phyloP scores from a whole-genome alignment of 2,329 filamentous ascomycete genomes.

The Clonostachys solani region DNA sequence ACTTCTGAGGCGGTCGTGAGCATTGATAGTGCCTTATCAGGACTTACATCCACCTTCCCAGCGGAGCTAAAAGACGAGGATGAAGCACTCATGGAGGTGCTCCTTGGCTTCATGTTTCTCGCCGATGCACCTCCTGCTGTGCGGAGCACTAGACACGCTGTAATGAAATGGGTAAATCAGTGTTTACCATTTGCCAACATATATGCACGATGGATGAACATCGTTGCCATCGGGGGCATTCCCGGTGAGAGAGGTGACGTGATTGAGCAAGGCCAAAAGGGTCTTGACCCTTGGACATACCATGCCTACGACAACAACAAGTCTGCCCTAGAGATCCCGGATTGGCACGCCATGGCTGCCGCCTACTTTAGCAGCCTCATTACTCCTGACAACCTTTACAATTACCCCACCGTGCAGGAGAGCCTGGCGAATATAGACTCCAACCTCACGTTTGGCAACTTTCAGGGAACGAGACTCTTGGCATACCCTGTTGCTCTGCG shows the following conservation, averaged over 20 bases:
- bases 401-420: slow-evolving; percentile 10
- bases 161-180: slow-evolving; percentile 84
- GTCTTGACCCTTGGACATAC: slow-evolving; percentile 65
- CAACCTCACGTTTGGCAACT: slow-evolving; percentile 36
- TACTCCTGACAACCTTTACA: slow-evolving; percentile 18
- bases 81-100: slow-evolving; percentile 40
- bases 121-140: slow-evolving; percentile 44
- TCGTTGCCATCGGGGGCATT: slow-evolving; percentile 70
- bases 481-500: slow-evolving; percentile 66
- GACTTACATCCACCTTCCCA: slow-evolving; percentile 50
- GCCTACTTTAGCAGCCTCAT: slow-evolving; percentile 42
- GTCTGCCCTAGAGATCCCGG: slow-evolving; percentile 28
- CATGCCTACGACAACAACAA: slow-evolving; percentile 36
- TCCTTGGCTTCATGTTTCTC: slow-evolving; percentile 64
- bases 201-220: slow-evolving; percentile 80
- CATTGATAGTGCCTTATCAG: slow-evolving; percentile 84
- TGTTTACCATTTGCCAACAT: slow-evolving; percentile 78
- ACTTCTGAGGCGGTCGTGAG: slow-evolving; percentile 75
- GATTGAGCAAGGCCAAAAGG: slow-evolving; percentile 83
- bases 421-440: neutral
- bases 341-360: slow-evolving; percentile 46
- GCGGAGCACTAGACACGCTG: slow-evolving; percentile 76
- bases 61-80: slow-evolving; percentile 18
- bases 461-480: slow-evolving; percentile 36
- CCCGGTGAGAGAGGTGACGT: slow-evolving; percentile 74